Conservation (phyloP, 2,329 filamentous ascomycete species). For the Geosmithia flava region DNA sequence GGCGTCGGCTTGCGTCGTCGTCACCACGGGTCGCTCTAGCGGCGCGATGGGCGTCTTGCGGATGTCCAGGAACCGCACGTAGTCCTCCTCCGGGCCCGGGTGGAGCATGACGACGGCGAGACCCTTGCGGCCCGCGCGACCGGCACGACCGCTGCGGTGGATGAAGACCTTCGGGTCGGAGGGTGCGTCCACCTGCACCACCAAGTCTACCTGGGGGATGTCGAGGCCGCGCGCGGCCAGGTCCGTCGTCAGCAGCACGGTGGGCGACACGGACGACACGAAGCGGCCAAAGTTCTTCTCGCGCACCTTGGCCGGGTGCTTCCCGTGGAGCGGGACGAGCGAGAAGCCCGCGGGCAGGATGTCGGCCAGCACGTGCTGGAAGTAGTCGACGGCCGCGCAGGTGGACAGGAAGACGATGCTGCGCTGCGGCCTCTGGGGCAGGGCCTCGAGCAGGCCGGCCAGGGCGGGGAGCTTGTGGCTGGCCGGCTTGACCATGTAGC, state of each 20-base stretch:
- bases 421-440: slow-evolving; percentile 68
- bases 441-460: slow-evolving; percentile 52
- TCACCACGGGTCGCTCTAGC: slow-evolving; percentile 43
- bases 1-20: slow-evolving; percentile 50
- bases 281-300: slow-evolving; percentile 81
- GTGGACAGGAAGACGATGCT: slow-evolving; percentile 89
- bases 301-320: slow-evolving; percentile 77
- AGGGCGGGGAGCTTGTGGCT: slow-evolving; percentile 71
- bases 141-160: slow-evolving; percentile 81
- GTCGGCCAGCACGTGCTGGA: slow-evolving; percentile 64
- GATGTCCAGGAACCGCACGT: slow-evolving; percentile 74
- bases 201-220: slow-evolving; percentile 82
- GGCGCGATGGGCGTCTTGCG: slow-evolving; percentile 71
- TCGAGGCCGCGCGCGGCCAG: slow-evolving; percentile 84
- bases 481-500: slow-evolving; percentile 64
- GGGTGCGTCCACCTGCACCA: slow-evolving; percentile 73
- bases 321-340: slow-evolving; percentile 78
- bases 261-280: slow-evolving; percentile 58
- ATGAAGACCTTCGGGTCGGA: slow-evolving; percentile 92
- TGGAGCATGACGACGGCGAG: slow-evolving; percentile 78
- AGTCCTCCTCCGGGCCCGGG: slow-evolving; percentile 78
- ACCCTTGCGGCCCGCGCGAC: slow-evolving; percentile 76
- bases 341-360: slow-evolving; percentile 57
- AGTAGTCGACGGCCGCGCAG: slow-evolving; percentile 91
- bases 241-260: slow-evolving; percentile 83